These are phyloP conservation scores for Debaryomycetaceae sp. DNA, from an alignment of 1,139 yeast species.

Conservation along the genomic window DNA sequence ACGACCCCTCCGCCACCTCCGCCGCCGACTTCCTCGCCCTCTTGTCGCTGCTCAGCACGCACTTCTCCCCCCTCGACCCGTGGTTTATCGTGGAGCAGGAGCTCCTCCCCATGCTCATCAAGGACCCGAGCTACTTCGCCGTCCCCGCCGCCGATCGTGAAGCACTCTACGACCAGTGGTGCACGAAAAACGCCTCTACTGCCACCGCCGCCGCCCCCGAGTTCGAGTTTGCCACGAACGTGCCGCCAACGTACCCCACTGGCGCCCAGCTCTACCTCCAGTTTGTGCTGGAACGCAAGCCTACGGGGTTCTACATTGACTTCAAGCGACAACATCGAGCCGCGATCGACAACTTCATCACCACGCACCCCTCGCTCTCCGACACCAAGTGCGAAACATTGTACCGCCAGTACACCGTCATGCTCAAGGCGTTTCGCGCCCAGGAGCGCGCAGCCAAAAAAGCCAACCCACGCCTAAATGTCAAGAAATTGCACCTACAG, in stretches of 20 bases:
- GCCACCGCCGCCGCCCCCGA: too few relatives aligned
- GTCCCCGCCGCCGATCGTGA: slow-evolving; percentile 20
- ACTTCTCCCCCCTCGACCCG: slow-evolving; percentile 33
- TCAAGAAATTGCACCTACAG: slow-evolving; percentile 24
- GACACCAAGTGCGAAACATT: slow-evolving; percentile 18
- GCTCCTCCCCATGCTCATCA: slow-evolving; percentile 24
- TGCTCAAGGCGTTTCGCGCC: slow-evolving; percentile 22
- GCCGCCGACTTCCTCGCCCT: slow-evolving; percentile 19
- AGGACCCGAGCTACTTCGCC: slow-evolving; percentile 28
- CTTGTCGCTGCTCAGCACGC: slow-evolving; percentile 20
- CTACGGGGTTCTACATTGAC: slow-evolving; percentile 27
- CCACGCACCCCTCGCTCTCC: slow-evolving; percentile 7
- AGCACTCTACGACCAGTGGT: slow-evolving; percentile 30
- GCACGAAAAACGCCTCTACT: slow-evolving; percentile 12
- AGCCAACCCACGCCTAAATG: slow-evolving; percentile 11
- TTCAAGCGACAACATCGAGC: slow-evolving; percentile 19
- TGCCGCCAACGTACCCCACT: slow-evolving; percentile 21
- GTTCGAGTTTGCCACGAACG: slow-evolving; percentile 5
- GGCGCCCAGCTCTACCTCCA: slow-evolving; percentile 18
- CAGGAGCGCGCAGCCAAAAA: slow-evolving; percentile 24
- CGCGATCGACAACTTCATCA: slow-evolving; percentile 11
- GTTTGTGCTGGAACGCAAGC: slow-evolving; percentile 28
- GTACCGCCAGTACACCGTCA: slow-evolving; percentile 21
- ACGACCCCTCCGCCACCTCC: slow-evolving; percentile 10
- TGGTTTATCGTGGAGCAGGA: slow-evolving; percentile 41